Conservation (phyloP, 2,329 filamentous ascomycete genomes). For the Fusarium torreyae region DNA sequence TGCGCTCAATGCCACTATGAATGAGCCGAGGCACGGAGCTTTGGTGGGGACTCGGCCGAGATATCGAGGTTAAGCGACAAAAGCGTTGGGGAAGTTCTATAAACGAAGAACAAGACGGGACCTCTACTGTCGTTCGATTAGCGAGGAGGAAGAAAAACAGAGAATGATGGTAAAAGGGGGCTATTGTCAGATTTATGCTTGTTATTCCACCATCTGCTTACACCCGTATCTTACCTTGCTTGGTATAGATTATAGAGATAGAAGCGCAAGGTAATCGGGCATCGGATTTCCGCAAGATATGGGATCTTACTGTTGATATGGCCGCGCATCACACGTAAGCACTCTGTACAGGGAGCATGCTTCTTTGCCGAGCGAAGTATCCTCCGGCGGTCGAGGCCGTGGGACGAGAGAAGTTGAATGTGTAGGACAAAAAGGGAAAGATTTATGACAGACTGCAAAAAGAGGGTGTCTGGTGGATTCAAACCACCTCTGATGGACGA, state of each 20-base stretch:
- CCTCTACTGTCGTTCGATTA: not conserved
- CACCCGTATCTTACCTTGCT: not conserved
- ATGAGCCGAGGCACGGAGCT: slow-evolving; percentile 43
- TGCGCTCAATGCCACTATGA: slow-evolving; percentile 26
- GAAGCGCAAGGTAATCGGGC: too few relatives aligned
- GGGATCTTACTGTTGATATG: not conserved
- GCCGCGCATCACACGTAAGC: slow-evolving; percentile 16
- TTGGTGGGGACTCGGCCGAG: slow-evolving; percentile 31
- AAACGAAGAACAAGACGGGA: not conserved
- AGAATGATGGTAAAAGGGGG: not conserved
- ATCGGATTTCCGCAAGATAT: not conserved
- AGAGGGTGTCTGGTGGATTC: slow-evolving; percentile 7
- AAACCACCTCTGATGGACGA: slow-evolving; percentile 47
- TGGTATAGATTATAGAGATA: not conserved
- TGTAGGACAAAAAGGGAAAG: not conserved
- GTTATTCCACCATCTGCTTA: not conserved
- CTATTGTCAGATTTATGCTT: not conserved
- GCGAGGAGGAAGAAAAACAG: not conserved
- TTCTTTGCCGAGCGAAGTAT: too few relatives aligned
- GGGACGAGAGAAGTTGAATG: not conserved
- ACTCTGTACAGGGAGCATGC: not conserved
- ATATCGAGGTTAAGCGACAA: slow-evolving; percentile 2
- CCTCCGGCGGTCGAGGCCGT: too few relatives aligned
- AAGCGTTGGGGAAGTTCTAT: slow-evolving; percentile 24
- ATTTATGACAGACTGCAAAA: not conserved